Base-by-base conservation (phyloP, 306 rosid genomes). In the Sophora flavescens region DNA sequence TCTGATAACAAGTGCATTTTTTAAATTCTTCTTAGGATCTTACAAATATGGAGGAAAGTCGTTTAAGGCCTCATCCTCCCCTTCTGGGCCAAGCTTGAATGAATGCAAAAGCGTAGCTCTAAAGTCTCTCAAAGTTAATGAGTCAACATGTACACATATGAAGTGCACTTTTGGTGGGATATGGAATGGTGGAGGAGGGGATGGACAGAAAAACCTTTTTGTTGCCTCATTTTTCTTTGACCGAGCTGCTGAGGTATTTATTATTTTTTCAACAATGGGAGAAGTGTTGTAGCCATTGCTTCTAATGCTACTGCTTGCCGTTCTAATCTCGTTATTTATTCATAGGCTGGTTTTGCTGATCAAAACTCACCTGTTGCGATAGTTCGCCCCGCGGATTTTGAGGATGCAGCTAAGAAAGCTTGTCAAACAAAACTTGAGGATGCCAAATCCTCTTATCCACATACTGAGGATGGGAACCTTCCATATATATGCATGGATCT, bases 161-260 rank as follows among this genome's bases (percentile, higher is more conserved):
- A 91, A 89, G 86, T 96, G 99, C 86, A 96, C 99, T 59, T 96
- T 96, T 78, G 93, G 96, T 45, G 99, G 99, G 42, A 82, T 92
- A 44, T 96, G 99, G 99, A 96, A 92, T 56, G 99, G 99, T 60
- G 99, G 99, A 68, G 99, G 98, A 10, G 99, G 99, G 10, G 99
- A 89, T 75, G 99, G 99, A 66, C 98, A 89, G 79, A 88, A 88
- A 81, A 89, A 92, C 74, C 96, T 96, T 57, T 91, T 92, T 51
- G 96, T 96, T 52, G 99, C 98, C 71, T 96, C 99, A 6, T 96
- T 96, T 90, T 96, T 96, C 97, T 96, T 92, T 80, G 99, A 96
- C 78, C 90, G 99, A 70, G 99, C 99, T 32, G 97, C 98, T 63
- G 96, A 96, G 96, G 97, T 95, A 88, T 30, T 61, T 28, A 33